Evolutionary conservation across 495 filamentous ascomycete genomes (phyloP).

Genomic region (Podospora comata): DNA sequence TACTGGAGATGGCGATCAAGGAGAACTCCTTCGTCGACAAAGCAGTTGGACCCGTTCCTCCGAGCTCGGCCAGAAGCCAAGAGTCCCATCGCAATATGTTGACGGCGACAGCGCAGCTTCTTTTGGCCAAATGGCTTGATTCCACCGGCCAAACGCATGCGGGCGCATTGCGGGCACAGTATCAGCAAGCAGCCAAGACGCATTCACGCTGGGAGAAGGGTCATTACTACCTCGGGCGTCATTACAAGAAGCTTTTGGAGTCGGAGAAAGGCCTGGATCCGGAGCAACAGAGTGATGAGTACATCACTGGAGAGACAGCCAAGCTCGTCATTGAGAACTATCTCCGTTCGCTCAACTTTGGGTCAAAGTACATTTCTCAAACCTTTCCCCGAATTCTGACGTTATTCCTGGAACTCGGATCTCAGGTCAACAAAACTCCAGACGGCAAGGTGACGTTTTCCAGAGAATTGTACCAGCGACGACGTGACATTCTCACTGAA

Average conservation of each 20-base stretch:
- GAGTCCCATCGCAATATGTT: conserved; percentile 53
- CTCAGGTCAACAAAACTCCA: conserved; percentile 62
- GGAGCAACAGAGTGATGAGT: conserved; percentile 56
- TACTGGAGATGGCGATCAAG: conserved; percentile 76
- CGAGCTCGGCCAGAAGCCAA: conserved; percentile 41
- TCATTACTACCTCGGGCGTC: conserved; percentile 92
- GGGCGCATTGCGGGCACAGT: conserved; percentile 69
- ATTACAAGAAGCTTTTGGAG: conserved; percentile 95
- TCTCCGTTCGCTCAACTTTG: conserved; percentile 76
- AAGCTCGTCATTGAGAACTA: conserved; percentile 94
- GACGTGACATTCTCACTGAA: conserved; percentile 63
- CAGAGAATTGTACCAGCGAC: conserved; percentile 53
- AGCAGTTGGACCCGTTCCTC: conserved; percentile 33
- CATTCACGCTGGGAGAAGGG: conserved; percentile 85
- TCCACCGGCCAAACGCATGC: conserved; percentile 85
- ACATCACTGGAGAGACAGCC: conserved; percentile 71
- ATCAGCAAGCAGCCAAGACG: conserved; percentile 64
- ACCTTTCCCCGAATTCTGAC: conserved; percentile 87
- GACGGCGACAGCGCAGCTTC: conserved; percentile 66
- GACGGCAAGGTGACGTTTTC: conserved; percentile 63
- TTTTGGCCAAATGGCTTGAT: conserved; percentile 96
- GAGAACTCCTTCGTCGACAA: conserved; percentile 59
- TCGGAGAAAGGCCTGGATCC: conserved; percentile 74
- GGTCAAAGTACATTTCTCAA: conserved; percentile 92
- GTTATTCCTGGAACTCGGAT: conserved; percentile 88